Base-by-base conservation (phyloP, 1,284 basidiomycete genomes). In the Trichosporon sp. region DNA sequence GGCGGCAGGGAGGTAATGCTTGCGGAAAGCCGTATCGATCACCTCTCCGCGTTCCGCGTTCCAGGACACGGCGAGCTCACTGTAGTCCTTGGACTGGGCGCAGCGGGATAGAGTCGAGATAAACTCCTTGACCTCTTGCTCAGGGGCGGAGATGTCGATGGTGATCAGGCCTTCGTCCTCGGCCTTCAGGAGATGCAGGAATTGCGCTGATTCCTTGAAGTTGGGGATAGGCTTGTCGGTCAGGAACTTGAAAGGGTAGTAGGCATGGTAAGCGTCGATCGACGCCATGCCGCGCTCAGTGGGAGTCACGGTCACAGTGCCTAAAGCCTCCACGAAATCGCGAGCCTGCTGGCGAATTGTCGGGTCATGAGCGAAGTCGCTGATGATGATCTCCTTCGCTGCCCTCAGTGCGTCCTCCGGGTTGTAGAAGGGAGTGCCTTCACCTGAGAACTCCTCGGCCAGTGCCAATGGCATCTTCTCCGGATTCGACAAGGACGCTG, bases 191-290 rank as follows among this genome's bases (percentile, higher is more conserved):
- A 99, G 96, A 70, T 93, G 88, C 32, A 99, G 83, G 81, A 95
- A 96, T 73, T 95, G 92, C 8, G 90, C 83, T 0, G 84, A 67
- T 36, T 87, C 84, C 52, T 87, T 74, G 84, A 97, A 88, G 7
- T 87, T 84, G n/a, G 78, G 78, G 32, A 92, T 85, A 10, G 87
- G 89, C 77, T 98, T 99, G 71, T 89, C 85, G 44, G 85, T 82
- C 40, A 99, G 84, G 81, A 97, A 99, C 83, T 99, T 99, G 86
- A 99, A 99, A 71, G 88, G 88, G 92, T 88, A 93, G 80, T 91
- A 96, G 0, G 88, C 86, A 78, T 97, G 91, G 71, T 89, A 86
- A 69, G 94, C 88, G 73, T 95, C 91, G 60, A 99, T 97, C 77
- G 95, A 92, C 27, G 83, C 83, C 69, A 91, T 83, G n/a, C 96